Evolutionary conservation across 2,329 filamentous ascomycete genomes (phyloP), one percentile per base, ranked within the genome.

Genomic region (Arthrinium puccinioides): DNA sequence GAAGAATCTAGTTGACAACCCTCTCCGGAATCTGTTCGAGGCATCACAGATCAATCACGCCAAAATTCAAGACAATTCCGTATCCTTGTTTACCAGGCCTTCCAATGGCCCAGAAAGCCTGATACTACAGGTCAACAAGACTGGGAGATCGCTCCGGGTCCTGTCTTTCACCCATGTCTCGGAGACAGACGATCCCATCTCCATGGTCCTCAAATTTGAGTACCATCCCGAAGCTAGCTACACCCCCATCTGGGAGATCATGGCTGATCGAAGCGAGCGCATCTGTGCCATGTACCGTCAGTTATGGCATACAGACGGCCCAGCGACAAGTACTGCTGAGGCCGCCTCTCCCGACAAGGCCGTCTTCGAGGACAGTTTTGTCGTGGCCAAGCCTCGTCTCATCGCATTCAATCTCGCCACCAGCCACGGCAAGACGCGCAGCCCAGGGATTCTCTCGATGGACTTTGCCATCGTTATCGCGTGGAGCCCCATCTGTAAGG

Each of bases 211-310:
- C 48, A 78, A 81, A 56, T 96, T 96, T 68, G 87, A 76, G 7
- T 97, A 97, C 63, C 86, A 88, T 56, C 89, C 90, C 1, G 88
- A 96, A 62, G 82, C 86, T 40, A 90, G 90, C 21, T 97, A 95
- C 57, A 88, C 90, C 13, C 90, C 90, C 14, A 94, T 97, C 48
- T 82, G 82, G 42, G 90, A 97, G 62, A 83, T 95, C 44, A 96
- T 96, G 87, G 74, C 86, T 24, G 82, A 76, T 37, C 87, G 90
- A 54, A 96, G 97, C 57, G 88, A 96, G 57, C 84, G 87, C 47
- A 96, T 97, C 72, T 97, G 96, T 71, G 85, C 94, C 62, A 97
- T 97, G 60, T 97, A 97, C 72, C 96, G 94, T 77, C 81, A 82
- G 50, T 81, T 92, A 48, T 97, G 90, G 90, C 96, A 97, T 49